Conservation (phyloP, 371 early-diverging fungal species). For the Encephalitozoon romaleae region DNA sequence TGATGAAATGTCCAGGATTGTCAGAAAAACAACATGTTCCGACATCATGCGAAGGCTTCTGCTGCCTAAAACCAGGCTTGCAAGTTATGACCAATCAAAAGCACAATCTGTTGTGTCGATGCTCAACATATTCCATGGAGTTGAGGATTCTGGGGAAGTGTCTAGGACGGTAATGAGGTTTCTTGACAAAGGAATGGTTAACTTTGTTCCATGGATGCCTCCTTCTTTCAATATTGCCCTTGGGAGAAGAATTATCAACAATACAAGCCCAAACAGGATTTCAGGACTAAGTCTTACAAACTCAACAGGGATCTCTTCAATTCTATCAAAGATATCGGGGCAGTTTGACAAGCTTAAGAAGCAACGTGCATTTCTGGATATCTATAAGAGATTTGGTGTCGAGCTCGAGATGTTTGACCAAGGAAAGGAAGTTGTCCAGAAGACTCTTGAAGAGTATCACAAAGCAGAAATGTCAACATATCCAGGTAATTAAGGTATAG, state of each 20-base stretch:
- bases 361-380: constrained; percentile 94
- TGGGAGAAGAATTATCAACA: constrained; percentile 59
- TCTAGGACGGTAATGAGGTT: constrained; percentile 87
- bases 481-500: background rate
- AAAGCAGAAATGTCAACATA: background rate
- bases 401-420: constrained; percentile 52
- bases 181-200: constrained; percentile 77
- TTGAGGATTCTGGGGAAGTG: constrained; percentile 60
- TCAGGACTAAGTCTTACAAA: constrained; percentile 93
- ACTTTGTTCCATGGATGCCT: constrained; percentile 98
- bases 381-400: constrained; percentile 67
- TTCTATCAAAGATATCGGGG: constrained; percentile 76
- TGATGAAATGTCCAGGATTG: constrained; percentile 13
- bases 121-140: constrained; percentile 68
- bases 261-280: constrained; percentile 75
- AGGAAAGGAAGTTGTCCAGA: constrained; percentile 46
- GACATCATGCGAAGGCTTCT: constrained; percentile 61
- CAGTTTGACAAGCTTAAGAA: constrained; percentile 90
- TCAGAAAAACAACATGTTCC: constrained; percentile 47
- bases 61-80: constrained; percentile 50
- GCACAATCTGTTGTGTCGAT: constrained; percentile 63
- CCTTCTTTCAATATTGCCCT: constrained; percentile 82
- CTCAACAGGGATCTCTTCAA: constrained; percentile 78
- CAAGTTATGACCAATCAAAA: constrained; percentile 46
- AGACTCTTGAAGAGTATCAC: constrained; percentile 54